Percentiles rank a stretch among this genome's conserved stretches.
Evolutionary conservation across 371 early-diverging fungal species (phyloP).

Genomic region (Apophysomyces trapeziformis): DNA sequence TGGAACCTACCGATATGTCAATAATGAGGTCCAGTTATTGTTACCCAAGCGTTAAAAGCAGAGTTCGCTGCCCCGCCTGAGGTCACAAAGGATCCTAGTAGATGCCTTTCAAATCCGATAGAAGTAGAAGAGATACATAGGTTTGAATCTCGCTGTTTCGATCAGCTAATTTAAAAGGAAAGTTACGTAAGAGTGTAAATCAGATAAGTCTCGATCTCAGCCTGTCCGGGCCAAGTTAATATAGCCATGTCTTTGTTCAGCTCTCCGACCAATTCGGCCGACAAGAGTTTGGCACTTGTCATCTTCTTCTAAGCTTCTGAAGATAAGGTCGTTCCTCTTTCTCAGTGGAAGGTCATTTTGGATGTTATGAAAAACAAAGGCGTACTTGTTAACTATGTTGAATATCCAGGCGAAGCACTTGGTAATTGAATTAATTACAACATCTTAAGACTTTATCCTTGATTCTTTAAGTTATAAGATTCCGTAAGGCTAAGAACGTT

Average conservation of each 20-base stretch:
- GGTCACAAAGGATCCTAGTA: slow-evolving; percentile 39
- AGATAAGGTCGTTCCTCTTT: slow-evolving; percentile 78
- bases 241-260: slow-evolving; percentile 12
- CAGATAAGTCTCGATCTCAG: no score
- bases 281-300: slow-evolving; percentile 64
- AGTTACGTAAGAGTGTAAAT: slow-evolving; percentile 51
- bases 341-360: slow-evolving; percentile 76
- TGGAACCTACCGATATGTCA: slow-evolving; percentile 68
- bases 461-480: slow-evolving; percentile 21
- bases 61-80: slow-evolving; percentile 64
- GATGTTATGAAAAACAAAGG: slow-evolving; percentile 63
- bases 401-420: slow-evolving; percentile 76
- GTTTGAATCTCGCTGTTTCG: slow-evolving; percentile 71
- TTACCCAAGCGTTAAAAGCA: slow-evolving; percentile 50
- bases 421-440: slow-evolving; percentile 30
- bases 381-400: slow-evolving; percentile 65
- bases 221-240: no score
- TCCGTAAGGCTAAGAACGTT: slow-evolving; percentile 53
- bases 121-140: slow-evolving; percentile 75
- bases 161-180: background rate
- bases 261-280: slow-evolving; percentile 63
- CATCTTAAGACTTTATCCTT: background rate
- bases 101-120: slow-evolving; percentile 47
- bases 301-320: slow-evolving; percentile 77
- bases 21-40: slow-evolving; percentile 32